Percentiles rank a stretch among this genome's conserved stretches.
Evolutionary conservation across 2,329 filamentous ascomycete genomes (phyloP).

Genomic region (Fusarium torulosum): DNA sequence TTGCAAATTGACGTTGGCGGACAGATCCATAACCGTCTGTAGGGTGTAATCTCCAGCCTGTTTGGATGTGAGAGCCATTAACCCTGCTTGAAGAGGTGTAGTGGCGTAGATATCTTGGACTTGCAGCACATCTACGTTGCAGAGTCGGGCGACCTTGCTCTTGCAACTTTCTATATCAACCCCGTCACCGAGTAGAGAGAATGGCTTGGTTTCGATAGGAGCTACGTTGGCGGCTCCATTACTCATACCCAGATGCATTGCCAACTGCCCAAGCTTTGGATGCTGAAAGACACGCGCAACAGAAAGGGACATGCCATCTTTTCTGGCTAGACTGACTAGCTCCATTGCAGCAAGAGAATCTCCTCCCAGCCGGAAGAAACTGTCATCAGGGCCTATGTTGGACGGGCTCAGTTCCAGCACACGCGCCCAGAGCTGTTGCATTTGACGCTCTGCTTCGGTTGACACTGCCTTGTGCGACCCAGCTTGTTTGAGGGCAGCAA

Average conservation of each 20-base stretch:
- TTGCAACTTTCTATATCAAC: no score
- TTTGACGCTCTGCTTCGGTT: constrained; percentile 39
- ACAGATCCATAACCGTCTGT: constrained; percentile 24
- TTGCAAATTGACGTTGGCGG: not conserved
- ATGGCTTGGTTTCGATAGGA: no score
- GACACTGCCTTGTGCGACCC: constrained; percentile 52
- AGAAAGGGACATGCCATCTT: constrained; percentile 4
- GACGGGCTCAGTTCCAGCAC: no score
- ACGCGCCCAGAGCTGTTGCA: constrained; percentile 8
- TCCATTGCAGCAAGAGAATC: constrained; percentile 47
- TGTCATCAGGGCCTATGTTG: constrained; percentile 24
- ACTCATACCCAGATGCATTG: no score
- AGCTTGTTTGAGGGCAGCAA: constrained; percentile 45
- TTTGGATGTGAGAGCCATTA: constrained; percentile 50
- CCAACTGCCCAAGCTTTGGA: constrained; percentile 4
- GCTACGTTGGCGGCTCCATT: no score
- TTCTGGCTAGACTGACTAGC: constrained; percentile 18
- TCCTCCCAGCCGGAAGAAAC: constrained; percentile 28
- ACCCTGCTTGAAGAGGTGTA: no score
- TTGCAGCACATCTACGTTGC: no score
- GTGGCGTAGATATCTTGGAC: no score
- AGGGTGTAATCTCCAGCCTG: constrained; percentile 33
- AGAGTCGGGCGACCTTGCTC: no score
- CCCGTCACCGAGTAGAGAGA: no score
- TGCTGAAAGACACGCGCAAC: constrained; percentile 26